Evolutionary conservation across 2,329 filamentous ascomycete species (phyloP).

Genomic region (Zasmidium cellare): DNA sequence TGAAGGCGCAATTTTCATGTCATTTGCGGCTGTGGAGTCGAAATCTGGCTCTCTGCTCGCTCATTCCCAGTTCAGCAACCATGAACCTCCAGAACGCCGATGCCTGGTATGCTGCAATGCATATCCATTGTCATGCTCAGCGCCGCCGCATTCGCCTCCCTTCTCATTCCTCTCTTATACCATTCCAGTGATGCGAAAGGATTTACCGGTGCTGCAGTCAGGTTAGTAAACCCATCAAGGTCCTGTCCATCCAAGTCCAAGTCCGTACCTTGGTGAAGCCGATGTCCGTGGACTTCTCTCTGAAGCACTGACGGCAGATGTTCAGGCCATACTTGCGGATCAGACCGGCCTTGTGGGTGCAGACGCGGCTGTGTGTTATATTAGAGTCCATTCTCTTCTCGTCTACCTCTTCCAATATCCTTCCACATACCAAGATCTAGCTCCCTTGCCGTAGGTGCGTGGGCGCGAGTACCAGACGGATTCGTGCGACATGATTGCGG

Average conservation of each 20-base stretch:
- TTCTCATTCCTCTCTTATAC: slow-evolving; percentile 9
- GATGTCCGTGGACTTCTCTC: slow-evolving; percentile 67
- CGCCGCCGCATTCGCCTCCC: slow-evolving; percentile 6
- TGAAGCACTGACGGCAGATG: slow-evolving; percentile 71
- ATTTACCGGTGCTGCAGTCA: background rate
- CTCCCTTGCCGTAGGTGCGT: slow-evolving; percentile 95
- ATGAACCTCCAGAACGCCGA: slow-evolving; percentile 21
- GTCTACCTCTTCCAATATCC: slow-evolving; percentile 11
- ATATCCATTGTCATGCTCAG: slow-evolving; percentile 1
- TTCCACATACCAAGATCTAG: slow-evolving; percentile 79
- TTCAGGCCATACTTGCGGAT: slow-evolving; percentile 99
- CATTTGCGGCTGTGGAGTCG: slow-evolving; percentile 17
- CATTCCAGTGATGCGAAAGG: background rate
- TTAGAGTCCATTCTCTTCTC: slow-evolving; percentile 27
- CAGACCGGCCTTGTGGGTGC: slow-evolving; percentile 96
- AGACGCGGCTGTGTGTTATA: slow-evolving; percentile 63
- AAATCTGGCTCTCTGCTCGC: background rate
- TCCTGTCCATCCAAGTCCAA: background rate
- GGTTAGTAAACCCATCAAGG: background rate
- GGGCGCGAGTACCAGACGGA: slow-evolving; percentile 96
- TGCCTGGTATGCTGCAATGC: slow-evolving; percentile 20
- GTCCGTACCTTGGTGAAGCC: slow-evolving; percentile 64
- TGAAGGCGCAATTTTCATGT: slow-evolving; percentile 6
- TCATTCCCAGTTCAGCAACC: slow-evolving; percentile 11
- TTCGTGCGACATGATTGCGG: slow-evolving; percentile 78